phyloP scores from a whole-genome alignment of 2,329 filamentous ascomycete genomes.

The Clonostachys chloroleuca region DNA sequence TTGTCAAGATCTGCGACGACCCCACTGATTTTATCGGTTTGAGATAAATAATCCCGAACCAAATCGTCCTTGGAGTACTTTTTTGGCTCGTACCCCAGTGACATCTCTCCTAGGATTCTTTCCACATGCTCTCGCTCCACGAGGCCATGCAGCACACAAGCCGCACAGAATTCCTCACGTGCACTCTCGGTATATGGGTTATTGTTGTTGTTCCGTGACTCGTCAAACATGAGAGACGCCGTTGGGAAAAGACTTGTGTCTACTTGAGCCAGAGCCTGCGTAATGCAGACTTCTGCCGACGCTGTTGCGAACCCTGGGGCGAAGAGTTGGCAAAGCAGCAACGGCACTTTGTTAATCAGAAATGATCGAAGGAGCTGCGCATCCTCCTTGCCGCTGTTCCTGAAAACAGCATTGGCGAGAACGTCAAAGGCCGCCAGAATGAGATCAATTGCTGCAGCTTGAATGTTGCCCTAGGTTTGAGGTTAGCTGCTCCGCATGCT shows the following conservation, averaged over 20 bases:
- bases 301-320: constrained; percentile 71
- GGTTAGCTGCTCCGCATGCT: constrained; percentile 3
- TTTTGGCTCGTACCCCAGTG: constrained; percentile 73
- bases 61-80: constrained; percentile 76
- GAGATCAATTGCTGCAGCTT: constrained; percentile 74
- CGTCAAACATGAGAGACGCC: constrained; percentile 54
- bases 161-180: constrained; percentile 75
- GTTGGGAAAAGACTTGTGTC: constrained; percentile 73
- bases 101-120: constrained; percentile 76
- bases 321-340: constrained; percentile 47
- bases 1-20: constrained; percentile 80
- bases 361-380: constrained; percentile 82
- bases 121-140: constrained; percentile 75
- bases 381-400: constrained; percentile 46
- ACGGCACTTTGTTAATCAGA: constrained; percentile 64
- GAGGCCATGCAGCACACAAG: constrained; percentile 84
- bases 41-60: constrained; percentile 71
- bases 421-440: constrained; percentile 88
- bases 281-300: constrained; percentile 65
- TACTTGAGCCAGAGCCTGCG: constrained; percentile 72
- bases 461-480: constrained; percentile 61
- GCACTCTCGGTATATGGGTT: constrained; percentile 55
- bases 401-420: constrained; percentile 80
- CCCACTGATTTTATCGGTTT: constrained; percentile 70
- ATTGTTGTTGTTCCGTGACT: constrained; percentile 50